Percentiles rank a stretch among this genome's conserved stretches.
Conservation (phyloP, 2,329 filamentous ascomycete genomes). For the Penicillium concentricum region DNA sequence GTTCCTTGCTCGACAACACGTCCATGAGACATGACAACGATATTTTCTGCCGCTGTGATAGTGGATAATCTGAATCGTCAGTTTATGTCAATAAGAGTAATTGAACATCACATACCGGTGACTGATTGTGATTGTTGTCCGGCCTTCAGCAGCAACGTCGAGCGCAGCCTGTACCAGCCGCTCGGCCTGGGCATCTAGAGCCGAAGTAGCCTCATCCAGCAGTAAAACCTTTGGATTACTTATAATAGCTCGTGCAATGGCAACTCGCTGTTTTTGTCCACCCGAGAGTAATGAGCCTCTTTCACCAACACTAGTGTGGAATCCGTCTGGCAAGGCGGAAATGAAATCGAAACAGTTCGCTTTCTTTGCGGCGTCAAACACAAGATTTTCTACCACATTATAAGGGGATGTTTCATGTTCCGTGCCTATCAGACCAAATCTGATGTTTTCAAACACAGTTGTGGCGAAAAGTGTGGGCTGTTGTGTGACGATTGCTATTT, state of each 20-base stretch:
- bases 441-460: slow-evolving; percentile 80
- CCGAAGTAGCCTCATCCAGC: slow-evolving; percentile 91
- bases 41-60: neutral
- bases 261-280: slow-evolving; percentile 94
- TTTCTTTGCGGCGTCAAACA: neutral
- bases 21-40: neutral
- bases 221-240: slow-evolving; percentile 88
- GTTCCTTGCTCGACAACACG: neutral
- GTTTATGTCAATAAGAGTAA: too few relatives aligned
- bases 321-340: slow-evolving; percentile 1
- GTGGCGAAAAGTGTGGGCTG: slow-evolving; percentile 80
- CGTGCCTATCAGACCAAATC: neutral
- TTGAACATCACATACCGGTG: slow-evolving; percentile 60
- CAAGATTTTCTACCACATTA: neutral
- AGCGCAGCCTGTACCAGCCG: slow-evolving; percentile 93
- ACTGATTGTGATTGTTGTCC: slow-evolving; percentile 94
- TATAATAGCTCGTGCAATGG: slow-evolving; percentile 86
- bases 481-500: slow-evolving; percentile 82
- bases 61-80: neutral
- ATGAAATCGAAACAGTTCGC: slow-evolving; percentile 5
- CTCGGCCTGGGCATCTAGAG: slow-evolving; percentile 90
- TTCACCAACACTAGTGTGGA: slow-evolving; percentile 4
- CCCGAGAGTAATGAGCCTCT: slow-evolving; percentile 74
- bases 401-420: neutral
- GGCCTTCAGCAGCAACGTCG: slow-evolving; percentile 77